Evolutionary conservation across 805 yeast species (phyloP).

Genomic region (Candida ascalaphidarum): DNA sequence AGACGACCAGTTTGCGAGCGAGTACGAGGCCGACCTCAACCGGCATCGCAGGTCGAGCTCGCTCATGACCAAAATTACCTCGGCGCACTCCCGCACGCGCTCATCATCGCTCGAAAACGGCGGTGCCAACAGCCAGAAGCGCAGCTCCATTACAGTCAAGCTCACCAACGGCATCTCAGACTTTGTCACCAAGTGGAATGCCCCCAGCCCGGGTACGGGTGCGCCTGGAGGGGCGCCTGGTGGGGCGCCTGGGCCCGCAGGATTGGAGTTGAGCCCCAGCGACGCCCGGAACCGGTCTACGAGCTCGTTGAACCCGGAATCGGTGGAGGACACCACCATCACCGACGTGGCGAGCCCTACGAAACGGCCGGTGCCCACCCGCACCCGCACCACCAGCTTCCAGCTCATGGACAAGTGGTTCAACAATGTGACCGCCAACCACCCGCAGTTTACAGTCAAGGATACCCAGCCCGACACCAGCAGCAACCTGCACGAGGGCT

Average conservation of each 20-base stretch:
- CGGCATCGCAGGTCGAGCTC: conserved; percentile 10
- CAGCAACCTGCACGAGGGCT: conserved; percentile 10
- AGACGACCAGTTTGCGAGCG: conserved; percentile 4
- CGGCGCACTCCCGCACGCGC: conserved; percentile 27
- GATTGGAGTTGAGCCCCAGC: too few species aligned
- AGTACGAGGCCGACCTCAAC: conserved; percentile 1
- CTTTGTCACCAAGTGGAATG: conserved; percentile 32
- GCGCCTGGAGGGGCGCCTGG: too few species aligned
- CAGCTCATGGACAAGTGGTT: conserved; percentile 39
- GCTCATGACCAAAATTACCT: conserved; percentile 22
- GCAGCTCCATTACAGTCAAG: conserved; percentile 28
- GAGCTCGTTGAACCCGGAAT: conserved; percentile 23
- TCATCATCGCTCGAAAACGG: conserved; percentile 26
- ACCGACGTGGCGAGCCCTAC: conserved; percentile 6
- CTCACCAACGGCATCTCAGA: conserved; percentile 33
- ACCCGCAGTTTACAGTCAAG: too few species aligned
- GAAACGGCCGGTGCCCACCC: conserved; percentile 16
- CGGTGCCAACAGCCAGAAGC: conserved; percentile 4
- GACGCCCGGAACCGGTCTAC: conserved; percentile 8
- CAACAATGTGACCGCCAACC: conserved; percentile 16
- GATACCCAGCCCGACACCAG: conserved; percentile 3
- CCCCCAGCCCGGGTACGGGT: conserved; percentile 5
- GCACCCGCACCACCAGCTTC: conserved; percentile 28
- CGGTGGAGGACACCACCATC: conserved; percentile 11
- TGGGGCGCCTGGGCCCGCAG: too few species aligned